Evolutionary conservation across 352 stramenopile species (phyloP).

Genomic region (Pythium monospermum): DNA sequence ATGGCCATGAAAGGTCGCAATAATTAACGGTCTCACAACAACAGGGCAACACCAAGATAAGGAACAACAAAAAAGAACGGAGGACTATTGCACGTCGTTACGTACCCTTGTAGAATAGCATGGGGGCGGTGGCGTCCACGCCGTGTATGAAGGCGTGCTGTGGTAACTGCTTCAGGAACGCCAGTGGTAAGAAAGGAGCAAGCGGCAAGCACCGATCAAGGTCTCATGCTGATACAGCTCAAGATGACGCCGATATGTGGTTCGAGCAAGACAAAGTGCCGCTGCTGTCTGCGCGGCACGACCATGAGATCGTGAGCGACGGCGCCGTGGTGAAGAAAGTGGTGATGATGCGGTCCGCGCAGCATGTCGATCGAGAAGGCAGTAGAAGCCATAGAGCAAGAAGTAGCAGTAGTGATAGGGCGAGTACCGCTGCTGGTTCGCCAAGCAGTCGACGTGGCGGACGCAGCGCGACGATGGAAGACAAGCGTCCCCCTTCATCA

Average conservation of each 20-base stretch:
- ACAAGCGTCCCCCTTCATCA: background rate
- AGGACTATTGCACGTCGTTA: too few relatives aligned
- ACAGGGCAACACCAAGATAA: too few relatives aligned
- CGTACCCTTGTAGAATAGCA: too few relatives aligned
- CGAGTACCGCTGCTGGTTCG: too few relatives aligned
- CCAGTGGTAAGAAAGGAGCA: background rate
- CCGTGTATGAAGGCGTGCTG: constrained; percentile 6
- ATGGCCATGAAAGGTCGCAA: constrained; percentile 17
- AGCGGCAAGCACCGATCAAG: background rate
- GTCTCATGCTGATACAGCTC: background rate
- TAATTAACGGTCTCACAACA: too few relatives aligned
- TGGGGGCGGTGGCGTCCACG: background rate
- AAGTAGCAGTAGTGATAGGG: too few relatives aligned
- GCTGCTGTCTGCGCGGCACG: constrained; percentile 45
- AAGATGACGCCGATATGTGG: constrained; percentile 38
- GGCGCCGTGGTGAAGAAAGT: constrained; percentile 46
- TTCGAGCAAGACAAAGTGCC: constrained; percentile 63
- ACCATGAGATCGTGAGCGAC: constrained; percentile 23
- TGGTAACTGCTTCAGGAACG: constrained; percentile 5
- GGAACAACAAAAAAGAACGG: too few relatives aligned
- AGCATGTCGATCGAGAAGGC: constrained; percentile 2
- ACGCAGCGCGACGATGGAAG: background rate
- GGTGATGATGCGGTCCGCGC: constrained; percentile 43
- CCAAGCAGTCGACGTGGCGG: too few relatives aligned
- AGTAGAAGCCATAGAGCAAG: too few relatives aligned